These are phyloP conservation scores for Fusarium sp. DNA, from an alignment of 2,329 filamentous ascomycete species.

Conservation along the genomic window DNA sequence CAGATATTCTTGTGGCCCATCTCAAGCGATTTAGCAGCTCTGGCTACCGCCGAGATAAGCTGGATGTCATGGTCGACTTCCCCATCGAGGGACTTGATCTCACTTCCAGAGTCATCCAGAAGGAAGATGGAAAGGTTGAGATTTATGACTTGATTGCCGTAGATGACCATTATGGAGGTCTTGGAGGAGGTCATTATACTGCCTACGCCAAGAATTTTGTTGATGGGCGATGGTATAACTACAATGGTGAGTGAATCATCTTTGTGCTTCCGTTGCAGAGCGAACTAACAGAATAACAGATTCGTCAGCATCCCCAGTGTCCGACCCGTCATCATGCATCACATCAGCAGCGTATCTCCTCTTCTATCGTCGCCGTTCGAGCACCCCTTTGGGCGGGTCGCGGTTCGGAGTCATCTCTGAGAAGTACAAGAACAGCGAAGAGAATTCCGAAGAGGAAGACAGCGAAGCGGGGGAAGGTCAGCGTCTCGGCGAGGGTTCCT, in stretches of 20 bases:
- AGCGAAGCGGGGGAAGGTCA: slow-evolving; percentile 78
- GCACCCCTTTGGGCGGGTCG: slow-evolving; percentile 80
- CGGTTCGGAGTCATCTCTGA: slow-evolving; percentile 77
- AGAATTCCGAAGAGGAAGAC: slow-evolving; percentile 58
- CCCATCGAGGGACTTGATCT: slow-evolving; percentile 89
- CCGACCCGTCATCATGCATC: slow-evolving; percentile 71
- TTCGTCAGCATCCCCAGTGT: slow-evolving; percentile 73
- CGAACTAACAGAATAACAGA: slow-evolving; percentile 69
- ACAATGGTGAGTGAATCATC: slow-evolving; percentile 77
- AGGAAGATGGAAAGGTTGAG: slow-evolving; percentile 82
- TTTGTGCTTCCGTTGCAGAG: neutral
- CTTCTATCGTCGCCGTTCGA: slow-evolving; percentile 91
- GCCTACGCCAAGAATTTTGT: slow-evolving; percentile 93
- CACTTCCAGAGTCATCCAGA: slow-evolving; percentile 79
- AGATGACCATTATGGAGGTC: slow-evolving; percentile 93
- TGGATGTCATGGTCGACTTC: slow-evolving; percentile 91
- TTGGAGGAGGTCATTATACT: slow-evolving; percentile 96
- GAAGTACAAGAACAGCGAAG: slow-evolving; percentile 65
- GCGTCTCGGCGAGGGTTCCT: slow-evolving; percentile 86
- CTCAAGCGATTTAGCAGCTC: slow-evolving; percentile 94
- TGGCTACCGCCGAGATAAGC: slow-evolving; percentile 85
- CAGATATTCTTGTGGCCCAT: slow-evolving; percentile 94
- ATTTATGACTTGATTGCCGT: slow-evolving; percentile 95
- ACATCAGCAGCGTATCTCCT: slow-evolving; percentile 87
- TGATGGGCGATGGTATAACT: slow-evolving; percentile 92